Conservation (phyloP, 768 basidiomycete genomes). For the Pleurotus pulmonarius region DNA sequence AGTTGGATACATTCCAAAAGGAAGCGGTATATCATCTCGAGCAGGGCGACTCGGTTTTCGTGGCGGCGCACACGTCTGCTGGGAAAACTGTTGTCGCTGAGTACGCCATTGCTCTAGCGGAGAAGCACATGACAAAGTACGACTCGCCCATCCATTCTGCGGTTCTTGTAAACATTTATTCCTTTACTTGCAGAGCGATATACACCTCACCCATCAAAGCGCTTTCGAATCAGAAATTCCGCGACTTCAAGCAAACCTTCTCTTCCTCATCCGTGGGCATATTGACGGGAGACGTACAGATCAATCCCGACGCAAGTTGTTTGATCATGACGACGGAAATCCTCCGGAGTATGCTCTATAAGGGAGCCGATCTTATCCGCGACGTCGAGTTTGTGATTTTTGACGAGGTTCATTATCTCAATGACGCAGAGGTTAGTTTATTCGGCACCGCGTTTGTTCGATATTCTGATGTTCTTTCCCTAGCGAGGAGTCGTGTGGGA, state of each 20-base stretch:
- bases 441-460: not conserved
- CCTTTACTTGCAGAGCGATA: slow-evolving; percentile 64
- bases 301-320: slow-evolving; percentile 96
- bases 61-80: slow-evolving; percentile 99
- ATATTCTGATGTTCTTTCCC: slow-evolving; percentile 5
- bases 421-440: slow-evolving; percentile 85
- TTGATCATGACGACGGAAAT: slow-evolving; percentile 99
- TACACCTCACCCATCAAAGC: slow-evolving; percentile 99
- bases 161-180: not conserved
- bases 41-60: slow-evolving; percentile 96
- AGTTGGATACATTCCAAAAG: slow-evolving; percentile 97
- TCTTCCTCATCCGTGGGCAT: slow-evolving; percentile 91
- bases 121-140: slow-evolving; percentile 98
- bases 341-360: slow-evolving; percentile 95
- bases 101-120: slow-evolving; percentile 95
- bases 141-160: not conserved
- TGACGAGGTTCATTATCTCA: slow-evolving; percentile 99
- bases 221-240: slow-evolving; percentile 96
- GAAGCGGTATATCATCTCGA: slow-evolving; percentile 98
- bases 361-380: slow-evolving; percentile 96
- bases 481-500: slow-evolving; percentile 99
- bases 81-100: slow-evolving; percentile 99
- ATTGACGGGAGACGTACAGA: slow-evolving; percentile 97
- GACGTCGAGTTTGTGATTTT: slow-evolving; percentile 99
- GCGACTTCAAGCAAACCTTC: slow-evolving; percentile 98